Base-by-base conservation (phyloP, 495 filamentous ascomycete species). In the Tuber umbilicatum region DNA sequence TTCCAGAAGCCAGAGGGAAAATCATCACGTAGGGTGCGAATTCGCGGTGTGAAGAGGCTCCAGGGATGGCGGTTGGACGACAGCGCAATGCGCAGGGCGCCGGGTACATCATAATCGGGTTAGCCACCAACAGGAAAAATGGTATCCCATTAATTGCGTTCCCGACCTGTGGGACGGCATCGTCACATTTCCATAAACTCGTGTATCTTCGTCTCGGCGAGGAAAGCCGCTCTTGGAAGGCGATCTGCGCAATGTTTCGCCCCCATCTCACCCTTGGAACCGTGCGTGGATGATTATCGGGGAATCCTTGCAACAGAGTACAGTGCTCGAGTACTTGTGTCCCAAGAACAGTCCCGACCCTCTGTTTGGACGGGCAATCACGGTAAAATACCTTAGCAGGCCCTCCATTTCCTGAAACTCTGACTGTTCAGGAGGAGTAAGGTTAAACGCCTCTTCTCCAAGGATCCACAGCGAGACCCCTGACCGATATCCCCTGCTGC, bases 211-310 rank as follows among this genome's bases (percentile, higher is more conserved):
- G 9, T 78, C 77, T 76, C 77, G 77, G 77, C 60, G 69, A 79
- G 77, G 76, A 50, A 78, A 70, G 39, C 77, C 78, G 77, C 75
- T 78, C 77, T 79, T 76, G 77, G 77, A 79, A 78, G 78, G 72
- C 77, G 77, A 79, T 79, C 77, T 79, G 77, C 77, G 72, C 76
- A 68, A 74, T 79, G 75, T 79, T 79, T 79, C 77, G 77, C 77
- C 77, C 77, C 77, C 77, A 79, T 79, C 77, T 79, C 77, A 79
- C 77, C 77, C 72, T 79, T 79, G 71, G 76, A 79, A 78, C 78
- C 76, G 75, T 78, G 76, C 75, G 72, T 76, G 76, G 76, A 71
- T 78, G 75, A 74, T 79, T 79, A 78, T 79, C 77, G 77, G 77
- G 77, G 75, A 78, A 78, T 78, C 77, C 77, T 76, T 79, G 77